Evolutionary conservation across 768 basidiomycete genomes (phyloP).

Genomic region (Lentinula sp.): DNA sequence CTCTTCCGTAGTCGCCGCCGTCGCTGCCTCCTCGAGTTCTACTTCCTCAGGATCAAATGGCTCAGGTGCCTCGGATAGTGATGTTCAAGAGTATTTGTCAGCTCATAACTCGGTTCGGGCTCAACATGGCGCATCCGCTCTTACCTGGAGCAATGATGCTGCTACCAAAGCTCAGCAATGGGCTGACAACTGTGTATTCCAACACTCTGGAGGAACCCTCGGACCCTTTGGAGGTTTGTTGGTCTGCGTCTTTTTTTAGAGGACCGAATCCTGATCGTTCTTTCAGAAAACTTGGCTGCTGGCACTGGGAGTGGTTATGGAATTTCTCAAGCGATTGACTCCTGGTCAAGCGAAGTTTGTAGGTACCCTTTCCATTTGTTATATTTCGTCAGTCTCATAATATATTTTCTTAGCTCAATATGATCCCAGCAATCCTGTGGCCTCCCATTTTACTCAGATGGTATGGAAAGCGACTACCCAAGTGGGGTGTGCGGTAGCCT

Average conservation of each 20-base stretch:
- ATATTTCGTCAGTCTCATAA: not conserved
- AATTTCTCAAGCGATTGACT: conserved; percentile 43
- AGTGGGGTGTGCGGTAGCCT: conserved; percentile 56
- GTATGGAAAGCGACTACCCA: conserved; percentile 67
- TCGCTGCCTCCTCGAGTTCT: conserved; percentile 9
- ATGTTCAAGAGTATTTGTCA: conserved; percentile 47
- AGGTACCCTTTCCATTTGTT: conserved; percentile 20
- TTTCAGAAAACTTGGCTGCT: conserved; percentile 69
- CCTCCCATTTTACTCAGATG: conserved; percentile 72
- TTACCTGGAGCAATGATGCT: conserved; percentile 60
- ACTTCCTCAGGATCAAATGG: conserved; percentile 5
- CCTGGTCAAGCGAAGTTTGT: conserved; percentile 68
- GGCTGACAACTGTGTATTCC: conserved; percentile 61
- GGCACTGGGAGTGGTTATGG: conserved; percentile 52
- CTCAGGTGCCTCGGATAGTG: conserved; percentile 27
- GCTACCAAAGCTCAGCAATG: conserved; percentile 63
- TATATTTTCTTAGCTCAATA: conserved; percentile 41
- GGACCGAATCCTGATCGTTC: not conserved
- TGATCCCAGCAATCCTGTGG: conserved; percentile 45
- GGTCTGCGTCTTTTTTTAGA: not conserved
- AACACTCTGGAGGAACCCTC: conserved; percentile 63
- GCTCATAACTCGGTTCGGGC: conserved; percentile 61
- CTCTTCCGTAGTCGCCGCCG: conserved; percentile 9
- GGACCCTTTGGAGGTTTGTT: conserved; percentile 57
- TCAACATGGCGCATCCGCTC: conserved; percentile 52